phyloP scores from a whole-genome alignment of 2,329 filamentous ascomycete genomes.

The Lasiodiplodia sp. region DNA sequence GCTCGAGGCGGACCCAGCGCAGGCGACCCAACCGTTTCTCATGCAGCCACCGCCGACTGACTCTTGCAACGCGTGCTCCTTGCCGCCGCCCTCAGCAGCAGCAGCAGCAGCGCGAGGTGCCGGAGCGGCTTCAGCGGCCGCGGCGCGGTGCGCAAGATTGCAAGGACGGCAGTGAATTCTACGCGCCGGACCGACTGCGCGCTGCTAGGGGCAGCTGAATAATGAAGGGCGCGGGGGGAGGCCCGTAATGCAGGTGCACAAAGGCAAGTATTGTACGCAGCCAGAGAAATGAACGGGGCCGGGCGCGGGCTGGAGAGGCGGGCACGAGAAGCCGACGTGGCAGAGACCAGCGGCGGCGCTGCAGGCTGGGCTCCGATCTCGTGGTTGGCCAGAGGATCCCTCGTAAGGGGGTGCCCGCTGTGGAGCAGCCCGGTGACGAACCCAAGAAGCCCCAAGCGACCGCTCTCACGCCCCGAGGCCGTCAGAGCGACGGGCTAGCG shows the following conservation, averaged over 20 bases:
- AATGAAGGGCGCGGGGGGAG: slow-evolving; percentile 17
- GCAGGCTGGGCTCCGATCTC: slow-evolving; percentile 12
- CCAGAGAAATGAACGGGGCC: slow-evolving; percentile 17
- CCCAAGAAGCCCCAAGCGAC: slow-evolving; percentile 9
- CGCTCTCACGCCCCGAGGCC: slow-evolving; percentile 6
- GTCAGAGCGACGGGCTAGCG: neutral
- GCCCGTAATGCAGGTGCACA: slow-evolving; percentile 24
- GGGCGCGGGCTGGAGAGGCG: slow-evolving; percentile 18
- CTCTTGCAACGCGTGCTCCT: slow-evolving; percentile 9
- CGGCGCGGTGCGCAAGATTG: neutral
- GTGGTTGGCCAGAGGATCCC: slow-evolving; percentile 6
- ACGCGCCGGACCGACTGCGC: slow-evolving; percentile 14
- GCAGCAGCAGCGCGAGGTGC: no score
- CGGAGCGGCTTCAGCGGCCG: no score
- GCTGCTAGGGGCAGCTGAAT: slow-evolving; percentile 9
- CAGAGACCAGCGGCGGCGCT: slow-evolving; percentile 19
- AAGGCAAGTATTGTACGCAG: slow-evolving; percentile 12
- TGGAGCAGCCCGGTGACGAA: slow-evolving; percentile 8
- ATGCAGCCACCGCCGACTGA: slow-evolving; percentile 14
- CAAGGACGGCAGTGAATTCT: slow-evolving; percentile 3
- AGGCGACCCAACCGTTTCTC: slow-evolving; percentile 5
- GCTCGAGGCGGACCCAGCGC: slow-evolving; percentile 10
- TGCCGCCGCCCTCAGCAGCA: neutral
- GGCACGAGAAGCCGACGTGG: slow-evolving; percentile 22
- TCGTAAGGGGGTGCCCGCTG: neutral